phyloP scores from a whole-genome alignment of 495 filamentous ascomycete species.

The Penicillium canescens region DNA sequence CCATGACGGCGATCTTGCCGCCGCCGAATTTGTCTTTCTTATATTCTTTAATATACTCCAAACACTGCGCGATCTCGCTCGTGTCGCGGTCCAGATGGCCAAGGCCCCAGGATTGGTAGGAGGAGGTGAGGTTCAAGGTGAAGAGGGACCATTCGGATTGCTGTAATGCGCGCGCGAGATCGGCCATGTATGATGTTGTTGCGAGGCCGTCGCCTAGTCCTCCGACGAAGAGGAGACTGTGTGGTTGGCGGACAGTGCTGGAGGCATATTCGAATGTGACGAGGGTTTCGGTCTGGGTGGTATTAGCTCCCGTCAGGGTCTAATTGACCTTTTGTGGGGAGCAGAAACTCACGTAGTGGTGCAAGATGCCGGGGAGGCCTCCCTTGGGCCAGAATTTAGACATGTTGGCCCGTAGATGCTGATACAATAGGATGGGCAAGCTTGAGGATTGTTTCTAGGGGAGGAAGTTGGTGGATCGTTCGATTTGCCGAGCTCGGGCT shows the following conservation, averaged over 20 bases:
- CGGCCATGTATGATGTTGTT: slow-evolving; percentile 60
- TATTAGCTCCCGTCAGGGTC: no score
- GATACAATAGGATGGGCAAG: background rate
- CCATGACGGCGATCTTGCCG: slow-evolving; percentile 74
- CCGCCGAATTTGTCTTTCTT: slow-evolving; percentile 36
- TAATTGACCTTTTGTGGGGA: background rate
- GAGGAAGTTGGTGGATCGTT: background rate
- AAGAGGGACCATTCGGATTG: slow-evolving; percentile 62
- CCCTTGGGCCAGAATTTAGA: slow-evolving; percentile 53
- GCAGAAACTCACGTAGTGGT: slow-evolving; percentile 48
- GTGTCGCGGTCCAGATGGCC: slow-evolving; percentile 68
- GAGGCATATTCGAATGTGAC: slow-evolving; percentile 47
- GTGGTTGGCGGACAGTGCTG: slow-evolving; percentile 36
- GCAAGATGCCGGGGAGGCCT: slow-evolving; percentile 54
- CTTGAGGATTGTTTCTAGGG: background rate
- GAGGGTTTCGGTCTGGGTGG: slow-evolving; percentile 43
- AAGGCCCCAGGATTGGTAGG: slow-evolving; percentile 73
- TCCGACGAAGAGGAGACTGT: slow-evolving; percentile 78
- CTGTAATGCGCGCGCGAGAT: slow-evolving; percentile 54
- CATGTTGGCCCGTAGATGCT: slow-evolving; percentile 23
- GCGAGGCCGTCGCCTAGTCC: slow-evolving; percentile 81
- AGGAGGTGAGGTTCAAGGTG: slow-evolving; percentile 59
- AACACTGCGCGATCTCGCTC: slow-evolving; percentile 66
- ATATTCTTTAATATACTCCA: slow-evolving; percentile 65
- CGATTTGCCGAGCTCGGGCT: slow-evolving; percentile 5